phyloP scores from a whole-genome alignment of 1,284 basidiomycete genomes.

The Trametes versicolor region DNA sequence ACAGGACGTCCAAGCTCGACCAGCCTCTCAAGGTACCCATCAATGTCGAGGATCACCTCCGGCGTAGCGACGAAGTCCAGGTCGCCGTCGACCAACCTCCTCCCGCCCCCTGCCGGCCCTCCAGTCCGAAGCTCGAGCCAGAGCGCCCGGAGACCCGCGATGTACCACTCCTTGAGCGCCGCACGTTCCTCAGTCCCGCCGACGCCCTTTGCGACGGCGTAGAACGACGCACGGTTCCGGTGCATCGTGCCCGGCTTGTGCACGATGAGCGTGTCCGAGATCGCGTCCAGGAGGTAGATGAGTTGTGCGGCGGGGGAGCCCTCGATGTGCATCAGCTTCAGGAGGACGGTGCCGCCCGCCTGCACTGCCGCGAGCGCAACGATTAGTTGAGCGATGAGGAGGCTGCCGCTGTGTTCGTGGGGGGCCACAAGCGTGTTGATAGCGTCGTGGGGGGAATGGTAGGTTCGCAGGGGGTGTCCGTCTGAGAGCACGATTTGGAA shows the following conservation, averaged over 20 bases:
- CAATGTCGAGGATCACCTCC: constrained; percentile 21
- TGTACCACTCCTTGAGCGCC: constrained; percentile 10
- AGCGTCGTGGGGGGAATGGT: constrained; percentile 15
- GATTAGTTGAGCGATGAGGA: constrained; percentile 46
- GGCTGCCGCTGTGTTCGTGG: constrained; percentile 35
- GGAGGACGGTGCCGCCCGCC: constrained; percentile 44
- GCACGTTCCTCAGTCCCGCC: constrained; percentile 12
- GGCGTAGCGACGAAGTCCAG: constrained; percentile 28
- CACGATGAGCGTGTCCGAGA: constrained; percentile 41
- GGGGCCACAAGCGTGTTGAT: neutral
- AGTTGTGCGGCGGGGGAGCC: constrained; percentile 42
- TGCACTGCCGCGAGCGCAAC: constrained; percentile 42
- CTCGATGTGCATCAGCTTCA: constrained; percentile 47
- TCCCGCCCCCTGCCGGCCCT: constrained; percentile 15
- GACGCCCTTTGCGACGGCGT: constrained; percentile 44
- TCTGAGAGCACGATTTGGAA: constrained; percentile 48
- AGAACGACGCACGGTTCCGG: constrained; percentile 42
- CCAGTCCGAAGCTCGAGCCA: constrained; percentile 29
- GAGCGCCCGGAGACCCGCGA: constrained; percentile 25
- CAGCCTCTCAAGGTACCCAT: constrained; percentile 25
- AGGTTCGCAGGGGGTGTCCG: constrained; percentile 45
- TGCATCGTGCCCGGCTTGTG: constrained; percentile 44
- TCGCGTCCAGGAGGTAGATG: constrained; percentile 45
- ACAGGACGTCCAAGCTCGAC: constrained; percentile 28
- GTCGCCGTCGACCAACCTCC: constrained; percentile 19